Evolutionary conservation across 1,284 basidiomycete species (phyloP).

Genomic region (Tilletiaria anomala): DNA sequence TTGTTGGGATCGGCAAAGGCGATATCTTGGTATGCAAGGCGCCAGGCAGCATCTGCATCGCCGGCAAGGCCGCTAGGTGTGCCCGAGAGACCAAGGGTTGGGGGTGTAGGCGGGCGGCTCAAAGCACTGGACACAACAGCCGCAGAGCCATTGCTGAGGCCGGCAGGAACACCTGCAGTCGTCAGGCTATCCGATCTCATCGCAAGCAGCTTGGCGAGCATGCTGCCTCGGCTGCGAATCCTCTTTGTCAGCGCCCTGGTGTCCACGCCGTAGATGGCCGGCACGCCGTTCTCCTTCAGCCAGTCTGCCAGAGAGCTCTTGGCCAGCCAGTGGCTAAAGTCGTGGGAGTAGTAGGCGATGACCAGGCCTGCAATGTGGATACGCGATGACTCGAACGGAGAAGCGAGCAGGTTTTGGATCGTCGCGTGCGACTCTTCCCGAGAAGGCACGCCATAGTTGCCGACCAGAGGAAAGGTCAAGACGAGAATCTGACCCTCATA

Average conservation of each 20-base stretch:
- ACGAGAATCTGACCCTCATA: conserved; percentile 97
- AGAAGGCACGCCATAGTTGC: conserved; percentile 95
- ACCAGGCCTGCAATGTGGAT: conserved; percentile 87
- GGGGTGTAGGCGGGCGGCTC: no score
- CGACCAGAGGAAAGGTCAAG: conserved; percentile 88
- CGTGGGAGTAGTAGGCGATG: conserved; percentile 75
- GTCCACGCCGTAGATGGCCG: conserved; percentile 91
- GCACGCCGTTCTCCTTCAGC: conserved; percentile 88
- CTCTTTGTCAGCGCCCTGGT: conserved; percentile 93
- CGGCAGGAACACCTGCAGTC: no score
- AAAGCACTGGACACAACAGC: no score
- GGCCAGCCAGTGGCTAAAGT: conserved; percentile 87
- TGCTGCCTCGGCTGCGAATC: conserved; percentile 82
- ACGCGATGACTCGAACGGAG: conserved; percentile 73
- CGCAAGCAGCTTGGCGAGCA: conserved; percentile 49
- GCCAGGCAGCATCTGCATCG: conserved; percentile 47
- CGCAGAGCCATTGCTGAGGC: no score
- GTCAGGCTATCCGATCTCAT: no score
- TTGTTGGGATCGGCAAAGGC: conserved; percentile 80
- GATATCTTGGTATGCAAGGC: conserved; percentile 62
- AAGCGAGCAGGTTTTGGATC: conserved; percentile 42
- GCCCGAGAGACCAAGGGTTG: no score
- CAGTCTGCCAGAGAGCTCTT: conserved; percentile 72
- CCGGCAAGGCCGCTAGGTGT: conserved; percentile 3
- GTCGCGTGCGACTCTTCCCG: conserved; percentile 44